Base-by-base conservation (phyloP, 805 yeast species). In the Candida broadrunensis region DNA sequence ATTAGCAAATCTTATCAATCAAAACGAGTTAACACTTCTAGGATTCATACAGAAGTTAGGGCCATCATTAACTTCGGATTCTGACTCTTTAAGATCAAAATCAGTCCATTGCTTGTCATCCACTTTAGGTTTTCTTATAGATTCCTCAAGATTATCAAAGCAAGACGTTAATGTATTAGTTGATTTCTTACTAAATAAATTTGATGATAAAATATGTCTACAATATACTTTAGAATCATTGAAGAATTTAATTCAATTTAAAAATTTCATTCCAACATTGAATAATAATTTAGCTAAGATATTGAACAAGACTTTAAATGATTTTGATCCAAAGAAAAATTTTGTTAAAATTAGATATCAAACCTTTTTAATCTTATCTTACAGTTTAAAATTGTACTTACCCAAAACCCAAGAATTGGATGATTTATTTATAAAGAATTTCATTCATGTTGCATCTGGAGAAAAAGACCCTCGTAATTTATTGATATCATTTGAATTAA, bases 381-480 rank as follows among this genome's bases (percentile, higher is more conserved):
- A 36, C 78, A 7, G 53, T 72, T 13, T 41, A 50, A 4, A 55
- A 65, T 41, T 51, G 7, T 56, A 46, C 36, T 40, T 60, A 19
- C 25, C 44, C 13, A 17, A 51, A 6, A 42, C 44, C 5, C 44
- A 49, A 8, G 45, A 39, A 7, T 44, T 61, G 18, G 65, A 64
- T 19, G 76, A 75, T 24, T 49, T 58, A 3, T 79, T 73, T 38
- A 70, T 87, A 25, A 59, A 73, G 29, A 60, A 84, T 0, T 90
- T 85, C 48, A 55, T 87, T 26, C 79, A 80, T 42, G 55, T 88
- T 21, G 86, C 95, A 2, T 70, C 79, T 13, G 95, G 95, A 29
- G 99, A 93, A 55, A 95, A 93, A 52, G 99, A 93, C 61, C 99
- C 99, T 3, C 74, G 85, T 44, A 93, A 95, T 61, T 68, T 93